phyloP scores from a whole-genome alignment of 2,329 filamentous ascomycete genomes.

The Pseudogymnoascus pannorum region DNA sequence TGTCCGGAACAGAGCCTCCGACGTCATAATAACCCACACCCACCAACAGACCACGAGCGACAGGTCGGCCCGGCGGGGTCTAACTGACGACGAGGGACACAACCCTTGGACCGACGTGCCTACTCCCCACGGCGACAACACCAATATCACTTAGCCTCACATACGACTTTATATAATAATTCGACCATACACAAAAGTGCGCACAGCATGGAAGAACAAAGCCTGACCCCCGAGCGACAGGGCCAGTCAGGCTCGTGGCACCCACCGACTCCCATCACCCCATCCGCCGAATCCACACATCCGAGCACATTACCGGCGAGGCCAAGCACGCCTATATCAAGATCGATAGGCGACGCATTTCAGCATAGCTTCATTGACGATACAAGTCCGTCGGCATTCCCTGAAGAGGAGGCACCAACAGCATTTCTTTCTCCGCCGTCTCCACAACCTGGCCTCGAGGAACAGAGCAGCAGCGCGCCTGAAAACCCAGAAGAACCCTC shows the following conservation, averaged over 20 bases:
- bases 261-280: constrained; percentile 1
- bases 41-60: background rate
- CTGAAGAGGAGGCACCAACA: background rate
- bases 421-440: background rate
- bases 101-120: background rate
- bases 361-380: background rate
- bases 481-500: background rate
- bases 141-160: background rate
- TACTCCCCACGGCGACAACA: background rate
- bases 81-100: background rate
- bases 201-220: constrained; percentile 1
- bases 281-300: background rate
- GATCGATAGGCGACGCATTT: background rate
- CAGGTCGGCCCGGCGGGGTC: background rate
- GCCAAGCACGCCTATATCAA: background rate
- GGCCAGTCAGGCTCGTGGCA: constrained; percentile 5
- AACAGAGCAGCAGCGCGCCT: background rate
- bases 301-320: constrained; percentile 3
- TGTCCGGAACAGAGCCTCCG: background rate
- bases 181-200: background rate
- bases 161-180: background rate
- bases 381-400: background rate
- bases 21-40: background rate
- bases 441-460: background rate
- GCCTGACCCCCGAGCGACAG: background rate